Conservation (phyloP, 78 protist species). For the Tieghemostelium lacteum region DNA sequence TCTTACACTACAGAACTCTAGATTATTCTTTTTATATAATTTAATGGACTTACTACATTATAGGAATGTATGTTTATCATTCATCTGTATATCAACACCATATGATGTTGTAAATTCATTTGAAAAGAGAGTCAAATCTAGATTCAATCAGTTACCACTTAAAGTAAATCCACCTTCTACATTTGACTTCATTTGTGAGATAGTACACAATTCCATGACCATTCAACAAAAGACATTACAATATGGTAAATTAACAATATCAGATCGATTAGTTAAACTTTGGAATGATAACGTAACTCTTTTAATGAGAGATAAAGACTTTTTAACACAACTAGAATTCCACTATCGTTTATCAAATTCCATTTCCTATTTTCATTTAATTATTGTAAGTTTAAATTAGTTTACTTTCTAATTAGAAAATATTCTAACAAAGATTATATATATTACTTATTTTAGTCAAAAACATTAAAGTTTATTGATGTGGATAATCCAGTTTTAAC, state of each 20-base stretch:
- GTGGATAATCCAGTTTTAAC: conserved; percentile 4
- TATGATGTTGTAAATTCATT: not conserved
- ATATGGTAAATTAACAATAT: not conserved
- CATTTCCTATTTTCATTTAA: conserved; percentile 10
- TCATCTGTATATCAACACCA: conserved; percentile 14
- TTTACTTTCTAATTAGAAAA: not conserved
- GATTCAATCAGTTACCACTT: conserved; percentile 18
- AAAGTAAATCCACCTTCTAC: not conserved
- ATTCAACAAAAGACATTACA: not conserved
- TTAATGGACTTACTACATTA: conserved; percentile 46
- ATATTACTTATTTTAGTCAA: not conserved
- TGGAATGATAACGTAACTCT: not conserved
- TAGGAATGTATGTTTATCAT: conserved; percentile 9
- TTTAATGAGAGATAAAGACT: conserved; percentile 11
- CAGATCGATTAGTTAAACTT: conserved; percentile 16
- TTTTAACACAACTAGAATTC: not conserved
- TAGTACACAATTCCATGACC: not conserved
- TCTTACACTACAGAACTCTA: not conserved
- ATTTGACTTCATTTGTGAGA: not conserved
- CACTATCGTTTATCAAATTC: not conserved
- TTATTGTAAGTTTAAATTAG: not conserved
- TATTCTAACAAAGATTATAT: not conserved
- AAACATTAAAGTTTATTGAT: not conserved
- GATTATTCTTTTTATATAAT: conserved; percentile 31
- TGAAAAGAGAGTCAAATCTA: conserved; percentile 59